Evolutionary conservation across 352 stramenopile genomes (phyloP).

Genomic region (Phytophthora pistaciae): DNA sequence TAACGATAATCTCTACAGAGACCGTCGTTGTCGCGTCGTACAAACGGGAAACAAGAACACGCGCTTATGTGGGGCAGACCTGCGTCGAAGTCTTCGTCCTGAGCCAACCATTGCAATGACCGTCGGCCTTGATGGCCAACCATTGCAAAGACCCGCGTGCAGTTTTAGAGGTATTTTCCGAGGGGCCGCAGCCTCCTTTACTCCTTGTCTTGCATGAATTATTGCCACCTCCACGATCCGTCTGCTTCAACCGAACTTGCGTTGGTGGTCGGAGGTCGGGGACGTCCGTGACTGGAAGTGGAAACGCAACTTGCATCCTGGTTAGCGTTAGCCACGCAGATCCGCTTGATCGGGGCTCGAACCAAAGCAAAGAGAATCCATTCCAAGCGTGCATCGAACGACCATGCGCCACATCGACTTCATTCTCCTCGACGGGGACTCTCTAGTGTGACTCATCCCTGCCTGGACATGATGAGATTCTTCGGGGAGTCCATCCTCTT

Average conservation of each 20-base stretch:
- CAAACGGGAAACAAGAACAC: slow-evolving; percentile 9
- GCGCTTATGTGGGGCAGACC: slow-evolving; percentile 2
- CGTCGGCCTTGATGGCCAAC: not conserved
- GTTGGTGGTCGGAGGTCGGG: not conserved
- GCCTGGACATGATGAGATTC: too few species aligned
- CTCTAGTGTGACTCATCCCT: too few species aligned
- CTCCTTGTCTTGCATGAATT: not conserved
- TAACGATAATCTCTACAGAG: slow-evolving; percentile 2
- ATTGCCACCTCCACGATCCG: not conserved
- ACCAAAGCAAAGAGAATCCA: too few species aligned
- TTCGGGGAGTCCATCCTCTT: too few species aligned
- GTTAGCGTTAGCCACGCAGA: not conserved
- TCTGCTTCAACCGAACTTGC: not conserved
- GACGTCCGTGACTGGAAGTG: not conserved
- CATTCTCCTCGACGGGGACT: too few species aligned
- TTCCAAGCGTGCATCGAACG: too few species aligned
- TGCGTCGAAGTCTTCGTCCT: not conserved
- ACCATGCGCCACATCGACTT: too few species aligned
- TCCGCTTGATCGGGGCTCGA: too few species aligned
- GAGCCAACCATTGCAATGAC: not conserved
- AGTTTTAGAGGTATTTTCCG: not conserved
- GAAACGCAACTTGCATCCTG: slow-evolving; percentile 9
- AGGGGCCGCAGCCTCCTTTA: slow-evolving; percentile 3
- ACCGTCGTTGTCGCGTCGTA: slow-evolving; percentile 18
- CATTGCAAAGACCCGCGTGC: slow-evolving; percentile 14